Evolutionary conservation across 169 alveolate species (phyloP), one percentile per base, ranked within the genome.

Genomic region (Eimeria sp.): DNA sequence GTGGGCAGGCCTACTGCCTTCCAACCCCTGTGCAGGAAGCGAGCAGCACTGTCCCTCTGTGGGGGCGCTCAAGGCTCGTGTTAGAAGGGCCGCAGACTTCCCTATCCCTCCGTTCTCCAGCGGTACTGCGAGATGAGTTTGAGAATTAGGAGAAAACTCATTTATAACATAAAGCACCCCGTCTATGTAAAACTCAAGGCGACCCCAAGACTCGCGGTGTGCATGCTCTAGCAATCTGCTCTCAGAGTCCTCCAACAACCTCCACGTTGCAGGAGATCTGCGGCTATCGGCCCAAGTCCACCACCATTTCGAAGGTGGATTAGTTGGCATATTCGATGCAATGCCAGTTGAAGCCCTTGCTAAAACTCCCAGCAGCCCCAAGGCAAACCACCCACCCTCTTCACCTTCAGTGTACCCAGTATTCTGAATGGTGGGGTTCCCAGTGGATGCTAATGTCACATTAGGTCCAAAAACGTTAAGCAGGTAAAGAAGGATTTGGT

Each of bases 181-280:
- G 20, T 58, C 74, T 83, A 83, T 30, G 49, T 54, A 52, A 33
- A 83, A 52, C 56, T 83, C 90, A 11, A 83, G 76, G 40, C 90
- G 90, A 62, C 33, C 90, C 90, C 90, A 83, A 4, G 90, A 83
- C 76, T 83, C 76, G 56, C 56, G 60, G 76, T 37, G 27, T 30
- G 90, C 90, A 40, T 83, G 90, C 23, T 83, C 77, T 13, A 83
- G 76, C 62, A 83, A 60, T 13, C 8, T 16, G 54, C 56, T n/a
- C 76, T 83, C 90, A 8, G 90, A 83, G 25, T 83, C 90, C 33
- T 52, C 90, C 18, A 83, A 33, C 20, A 33, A 43, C 30, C 18
- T 54, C 90, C 90, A 83, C 20, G 33, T 18, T 23, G 76, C 16
- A 18, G 74, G 3, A 33, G 52, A 23, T 56, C 52, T 40, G 60